Base-by-base conservation (phyloP, 768 basidiomycete genomes). In the Tylopilus plumbeoviolaceoides region DNA sequence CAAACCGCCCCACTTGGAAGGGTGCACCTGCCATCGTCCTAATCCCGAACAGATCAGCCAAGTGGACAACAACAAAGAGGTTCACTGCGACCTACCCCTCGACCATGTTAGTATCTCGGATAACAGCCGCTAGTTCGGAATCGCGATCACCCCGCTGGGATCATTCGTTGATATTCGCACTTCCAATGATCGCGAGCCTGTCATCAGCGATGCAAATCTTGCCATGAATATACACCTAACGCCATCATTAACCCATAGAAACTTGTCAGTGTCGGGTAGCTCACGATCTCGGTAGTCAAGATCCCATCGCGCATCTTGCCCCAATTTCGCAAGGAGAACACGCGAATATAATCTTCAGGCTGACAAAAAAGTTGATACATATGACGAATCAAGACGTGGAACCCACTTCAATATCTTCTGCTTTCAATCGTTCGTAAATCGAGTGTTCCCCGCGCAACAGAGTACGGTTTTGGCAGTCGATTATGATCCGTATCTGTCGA, bases 131-230 rank as follows among this genome's bases (percentile, higher is more conserved):
- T 31, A 98, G 69, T 67, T 99, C 97, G 3, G 95, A 98, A 69
- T 99, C 97, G 27, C 97, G 85, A 67, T 99, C 95, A 21, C 97
- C 97, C 27, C 92, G 80, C 64, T 91, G 91, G 14, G 92, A 95
- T 35, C 97, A 84, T 67, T 99, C 97, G 65, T 99, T 98, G 74
- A 99, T 93, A 68, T 97, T 98, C 17, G 95, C 95, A 50, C 92
- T 94, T 15, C 93, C 93, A 58, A 97, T 97, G 64, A 97, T 93
- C 30, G 83, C 93, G 52, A 94, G 74, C 48, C 97, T 84, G 67
- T 99, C 95, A 66, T 99, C 97, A 5, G 98, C 94, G 50, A 98
- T 85, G 60, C 86, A 87, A 18, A 77, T 49, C 59, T 74, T 61
- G 27, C 42, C 89, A 65, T 95, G 93, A 56, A 95, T 91, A 70